Conservation (phyloP, 345 rosid genomes). For the Dipteronia sinensis region DNA sequence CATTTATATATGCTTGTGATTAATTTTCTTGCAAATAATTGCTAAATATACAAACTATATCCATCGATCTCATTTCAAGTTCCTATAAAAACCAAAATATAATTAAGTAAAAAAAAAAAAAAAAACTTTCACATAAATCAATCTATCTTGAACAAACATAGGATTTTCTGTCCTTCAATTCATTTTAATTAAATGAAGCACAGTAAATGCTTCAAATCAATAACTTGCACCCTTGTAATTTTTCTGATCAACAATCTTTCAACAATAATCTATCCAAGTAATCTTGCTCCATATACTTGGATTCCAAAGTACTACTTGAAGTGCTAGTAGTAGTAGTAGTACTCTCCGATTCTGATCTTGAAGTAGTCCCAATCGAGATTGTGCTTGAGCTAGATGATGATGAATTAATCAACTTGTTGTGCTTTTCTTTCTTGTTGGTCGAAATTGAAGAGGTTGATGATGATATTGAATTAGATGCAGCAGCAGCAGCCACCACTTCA, state of each 20-base stretch:
- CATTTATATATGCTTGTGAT: background rate
- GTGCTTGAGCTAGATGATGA: conserved; percentile 13
- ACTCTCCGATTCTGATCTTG: conserved; percentile 32
- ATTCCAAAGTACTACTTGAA: conserved; percentile 2
- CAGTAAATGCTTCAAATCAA: background rate
- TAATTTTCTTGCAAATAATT: background rate
- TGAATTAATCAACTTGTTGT: background rate
- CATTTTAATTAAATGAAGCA: background rate
- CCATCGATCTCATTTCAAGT: background rate
- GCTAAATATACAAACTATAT: background rate
- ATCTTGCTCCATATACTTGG: background rate
- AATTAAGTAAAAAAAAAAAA: background rate
- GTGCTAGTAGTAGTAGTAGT: background rate
- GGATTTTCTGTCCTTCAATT: background rate
- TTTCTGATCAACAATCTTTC: background rate
- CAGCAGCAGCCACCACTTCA: conserved; percentile 26
- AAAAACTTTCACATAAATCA: background rate
- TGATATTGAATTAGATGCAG: no score
- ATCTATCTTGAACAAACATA: background rate
- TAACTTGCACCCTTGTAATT: background rate
- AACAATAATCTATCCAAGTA: conserved; percentile 2
- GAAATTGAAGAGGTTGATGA: background rate
- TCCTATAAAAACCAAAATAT: background rate
- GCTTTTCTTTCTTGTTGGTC: background rate
- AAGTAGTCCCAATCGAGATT: conserved; percentile 7